Evolutionary conservation across 2,329 filamentous ascomycete genomes (phyloP).

Genomic region (Westerdykella aurantiaca): DNA sequence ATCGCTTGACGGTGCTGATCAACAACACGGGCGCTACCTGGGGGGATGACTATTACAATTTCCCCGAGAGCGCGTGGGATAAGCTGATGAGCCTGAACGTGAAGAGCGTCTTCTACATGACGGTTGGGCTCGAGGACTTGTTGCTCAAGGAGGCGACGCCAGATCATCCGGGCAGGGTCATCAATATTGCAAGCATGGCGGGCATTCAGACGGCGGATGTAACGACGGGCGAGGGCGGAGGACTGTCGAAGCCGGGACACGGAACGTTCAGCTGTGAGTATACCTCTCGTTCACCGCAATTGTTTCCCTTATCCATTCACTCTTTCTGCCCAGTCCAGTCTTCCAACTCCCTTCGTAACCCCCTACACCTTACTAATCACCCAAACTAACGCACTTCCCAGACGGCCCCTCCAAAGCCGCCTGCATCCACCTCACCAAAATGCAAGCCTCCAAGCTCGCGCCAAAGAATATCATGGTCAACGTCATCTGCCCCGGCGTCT

Average conservation of each 20-base stretch:
- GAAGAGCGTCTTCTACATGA: constrained; percentile 49
- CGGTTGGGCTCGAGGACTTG: constrained; percentile 43
- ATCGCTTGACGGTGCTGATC: constrained; percentile 44
- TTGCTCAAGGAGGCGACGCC: constrained; percentile 43
- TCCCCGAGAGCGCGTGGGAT: constrained; percentile 54
- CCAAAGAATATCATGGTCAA: constrained; percentile 50
- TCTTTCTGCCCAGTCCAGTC: background rate
- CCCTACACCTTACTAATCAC: background rate
- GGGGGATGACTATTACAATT: constrained; percentile 54
- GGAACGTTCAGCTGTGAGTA: constrained; percentile 46
- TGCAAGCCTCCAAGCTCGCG: constrained; percentile 48
- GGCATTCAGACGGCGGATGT: constrained; percentile 42
- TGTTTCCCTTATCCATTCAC: background rate
- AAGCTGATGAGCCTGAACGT: constrained; percentile 52
- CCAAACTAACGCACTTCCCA: constrained; percentile 5
- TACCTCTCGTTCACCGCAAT: background rate
- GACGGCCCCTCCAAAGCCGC: constrained; percentile 51
- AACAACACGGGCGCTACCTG: constrained; percentile 52
- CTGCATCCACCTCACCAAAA: constrained; percentile 49
- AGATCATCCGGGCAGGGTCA: constrained; percentile 44
- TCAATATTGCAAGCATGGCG: constrained; percentile 50
- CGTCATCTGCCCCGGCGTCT: constrained; percentile 42
- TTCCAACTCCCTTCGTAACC: background rate
- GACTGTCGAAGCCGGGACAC: constrained; percentile 47
- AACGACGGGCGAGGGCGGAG: constrained; percentile 44